Base-by-base conservation (phyloP, 805 yeast species). In the Suhomyces sp. region DNA sequence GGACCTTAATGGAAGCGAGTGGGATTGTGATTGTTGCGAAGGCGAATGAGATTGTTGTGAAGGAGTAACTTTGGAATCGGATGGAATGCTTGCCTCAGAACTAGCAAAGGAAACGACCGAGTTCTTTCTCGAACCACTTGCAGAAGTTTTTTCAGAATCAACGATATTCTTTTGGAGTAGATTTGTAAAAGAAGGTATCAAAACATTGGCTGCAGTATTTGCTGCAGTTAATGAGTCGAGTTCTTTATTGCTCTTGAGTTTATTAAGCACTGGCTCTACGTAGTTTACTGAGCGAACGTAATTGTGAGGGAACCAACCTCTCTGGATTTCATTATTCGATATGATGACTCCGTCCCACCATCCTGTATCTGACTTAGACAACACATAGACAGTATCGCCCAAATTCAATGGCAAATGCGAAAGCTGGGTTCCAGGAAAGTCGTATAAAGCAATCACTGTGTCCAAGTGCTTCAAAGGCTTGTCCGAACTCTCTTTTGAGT, bases 231-330 rank as follows among this genome's bases (percentile, higher is more conserved):
- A 64, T 38, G 75, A 64, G 54, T 74, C 79, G 27, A 74, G 59
- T 47, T 75, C 79, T 59, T 72, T 71, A 48, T 72, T 71, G 48
- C 65, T 62, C 58, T 69, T 72, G 51, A 74, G 60, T 57, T 70
- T 67, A 54, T 70, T 68, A 47, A 74, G 61, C 23, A 72, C 70
- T 7, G 75, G 79, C 59, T 72, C 76, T 35, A 70, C 74, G 57
- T 74, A 75, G 59, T 74, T 73, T 17, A 75, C 76, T 1, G 78
- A 65, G 46, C 80, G 76, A 26, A 84, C 83, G 67, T 79, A 85
- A 53, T 79, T 81, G 47, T 80, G 80, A 15, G 96, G 96, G 71
- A 90, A 88, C 96, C 96, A 90, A 60, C 97, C 97, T 63, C 96
- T 77, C 40, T 65, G 61, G 5, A 79, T 66, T 5, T 73, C 78